Conservation (phyloP, 2,329 filamentous ascomycete species). For the Alternaria angustiovoidea region DNA sequence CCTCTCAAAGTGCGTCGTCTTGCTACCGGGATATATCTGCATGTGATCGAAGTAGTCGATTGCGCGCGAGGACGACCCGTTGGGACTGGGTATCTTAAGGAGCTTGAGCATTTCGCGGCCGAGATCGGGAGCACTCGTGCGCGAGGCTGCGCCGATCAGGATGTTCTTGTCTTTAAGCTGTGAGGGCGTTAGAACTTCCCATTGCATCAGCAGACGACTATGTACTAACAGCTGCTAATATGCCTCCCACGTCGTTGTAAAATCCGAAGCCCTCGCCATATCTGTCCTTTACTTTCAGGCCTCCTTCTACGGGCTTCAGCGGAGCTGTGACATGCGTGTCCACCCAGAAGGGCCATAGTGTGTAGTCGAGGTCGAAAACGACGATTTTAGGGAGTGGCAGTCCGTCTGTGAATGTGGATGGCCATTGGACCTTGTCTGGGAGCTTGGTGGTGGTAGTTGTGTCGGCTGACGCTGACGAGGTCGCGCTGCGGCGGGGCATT, state of each 20-base stretch:
- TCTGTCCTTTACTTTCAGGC: constrained; percentile 60
- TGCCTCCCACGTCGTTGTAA: constrained; percentile 55
- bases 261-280: constrained; percentile 58
- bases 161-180: constrained; percentile 58
- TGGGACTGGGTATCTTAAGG: constrained; percentile 67
- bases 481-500: constrained; percentile 44
- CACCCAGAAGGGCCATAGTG: constrained; percentile 98
- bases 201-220: too few relatives aligned
- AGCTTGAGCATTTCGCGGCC: constrained; percentile 82
- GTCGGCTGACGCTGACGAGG: constrained; percentile 30
- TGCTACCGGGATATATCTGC: constrained; percentile 76
- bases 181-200: constrained; percentile 15
- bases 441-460: constrained; percentile 47
- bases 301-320: constrained; percentile 61
- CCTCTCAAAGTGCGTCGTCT: constrained; percentile 83
- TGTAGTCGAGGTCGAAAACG: constrained; percentile 97
- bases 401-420: constrained; percentile 68
- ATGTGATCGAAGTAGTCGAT: constrained; percentile 65
- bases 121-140: constrained; percentile 80
- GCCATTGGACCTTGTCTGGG: constrained; percentile 50
- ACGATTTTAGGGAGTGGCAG: constrained; percentile 81
- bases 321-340: constrained; percentile 89
- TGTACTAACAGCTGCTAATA: constrained; percentile 48
- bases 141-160: constrained; percentile 76
- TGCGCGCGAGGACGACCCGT: constrained; percentile 53